phyloP scores from a whole-genome alignment of 1,284 basidiomycete genomes.

The Anthracocystis panici-leucophaei region DNA sequence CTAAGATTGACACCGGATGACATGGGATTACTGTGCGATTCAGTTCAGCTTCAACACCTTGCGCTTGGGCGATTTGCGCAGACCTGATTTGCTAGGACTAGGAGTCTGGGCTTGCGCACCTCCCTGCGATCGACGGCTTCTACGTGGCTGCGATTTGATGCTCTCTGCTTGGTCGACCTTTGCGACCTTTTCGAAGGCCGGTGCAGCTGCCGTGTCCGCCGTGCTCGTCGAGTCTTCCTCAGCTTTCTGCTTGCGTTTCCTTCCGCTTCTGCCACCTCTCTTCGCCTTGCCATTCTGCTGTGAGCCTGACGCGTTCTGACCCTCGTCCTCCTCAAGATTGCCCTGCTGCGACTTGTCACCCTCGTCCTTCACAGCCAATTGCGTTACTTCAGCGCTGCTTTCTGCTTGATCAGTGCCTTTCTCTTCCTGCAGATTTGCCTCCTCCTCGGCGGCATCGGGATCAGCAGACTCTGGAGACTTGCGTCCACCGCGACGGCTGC shows the following conservation, averaged over 20 bases:
- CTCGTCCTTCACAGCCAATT: conserved; percentile 4
- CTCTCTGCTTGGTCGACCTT: conserved; percentile 11
- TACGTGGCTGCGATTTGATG: conserved; percentile 24
- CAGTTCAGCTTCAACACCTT: conserved; percentile 44
- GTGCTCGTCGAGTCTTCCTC: conserved; percentile 7
- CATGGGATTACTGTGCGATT: neutral
- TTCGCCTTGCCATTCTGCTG: conserved; percentile 3
- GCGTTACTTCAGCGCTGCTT: conserved; percentile 3
- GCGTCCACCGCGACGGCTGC: conserved; percentile 16
- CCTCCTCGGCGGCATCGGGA: neutral
- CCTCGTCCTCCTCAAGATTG: conserved; percentile 1
- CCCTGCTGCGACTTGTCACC: conserved; percentile 2
- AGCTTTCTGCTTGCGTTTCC: conserved; percentile 24
- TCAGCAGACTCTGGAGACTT: conserved; percentile 12
- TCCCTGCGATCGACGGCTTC: conserved; percentile 35
- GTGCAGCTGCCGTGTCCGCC: neutral
- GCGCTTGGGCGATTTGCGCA: conserved; percentile 35
- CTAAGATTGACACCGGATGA: conserved; percentile 1
- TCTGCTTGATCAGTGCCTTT: conserved; percentile 5
- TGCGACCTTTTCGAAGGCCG: conserved; percentile 4
- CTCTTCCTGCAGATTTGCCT: neutral
- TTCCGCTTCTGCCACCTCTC: conserved; percentile 11
- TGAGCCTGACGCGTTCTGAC: neutral
- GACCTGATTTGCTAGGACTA: conserved; percentile 23
- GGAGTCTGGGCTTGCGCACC: conserved; percentile 13